Conservation (phyloP, 2,329 filamentous ascomycete genomes). For the Botrytis byssoidea region DNA sequence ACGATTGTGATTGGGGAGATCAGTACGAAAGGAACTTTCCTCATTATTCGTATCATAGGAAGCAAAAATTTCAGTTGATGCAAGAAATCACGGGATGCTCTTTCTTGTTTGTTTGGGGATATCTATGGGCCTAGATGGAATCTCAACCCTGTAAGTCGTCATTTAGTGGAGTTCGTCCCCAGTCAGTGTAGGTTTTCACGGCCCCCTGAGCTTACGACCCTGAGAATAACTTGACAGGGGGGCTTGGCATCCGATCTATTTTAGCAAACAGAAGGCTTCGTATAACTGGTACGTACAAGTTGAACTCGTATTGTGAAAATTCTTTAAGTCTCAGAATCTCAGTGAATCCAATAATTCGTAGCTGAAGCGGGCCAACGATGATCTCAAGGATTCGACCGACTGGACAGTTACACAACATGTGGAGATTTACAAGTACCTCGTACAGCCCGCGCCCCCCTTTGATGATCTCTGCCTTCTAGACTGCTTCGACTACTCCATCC, state of each 20-base stretch:
- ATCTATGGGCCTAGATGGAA: not conserved
- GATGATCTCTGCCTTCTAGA: not conserved
- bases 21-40: not conserved
- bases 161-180: not conserved
- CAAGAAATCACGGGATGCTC: slow-evolving; percentile 2
- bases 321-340: not conserved
- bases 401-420: not conserved
- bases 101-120: not conserved
- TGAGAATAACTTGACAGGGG: slow-evolving; percentile 1
- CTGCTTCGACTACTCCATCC: not conserved
- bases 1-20: not conserved
- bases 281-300: not conserved
- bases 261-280: not conserved
- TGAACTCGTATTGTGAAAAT: not conserved
- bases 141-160: slow-evolving; percentile 8
- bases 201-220: slow-evolving; percentile 5
- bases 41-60: not conserved
- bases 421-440: not conserved
- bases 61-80: not conserved
- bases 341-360: not conserved
- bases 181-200: not conserved
- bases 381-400: not conserved
- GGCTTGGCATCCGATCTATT: not conserved
- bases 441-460: not conserved
- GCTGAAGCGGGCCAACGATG: not conserved